Evolutionary conservation across 257 asterid species (phyloP), one percentile per base, ranked within the genome.

Genomic region (Ehretia macrophylla): DNA sequence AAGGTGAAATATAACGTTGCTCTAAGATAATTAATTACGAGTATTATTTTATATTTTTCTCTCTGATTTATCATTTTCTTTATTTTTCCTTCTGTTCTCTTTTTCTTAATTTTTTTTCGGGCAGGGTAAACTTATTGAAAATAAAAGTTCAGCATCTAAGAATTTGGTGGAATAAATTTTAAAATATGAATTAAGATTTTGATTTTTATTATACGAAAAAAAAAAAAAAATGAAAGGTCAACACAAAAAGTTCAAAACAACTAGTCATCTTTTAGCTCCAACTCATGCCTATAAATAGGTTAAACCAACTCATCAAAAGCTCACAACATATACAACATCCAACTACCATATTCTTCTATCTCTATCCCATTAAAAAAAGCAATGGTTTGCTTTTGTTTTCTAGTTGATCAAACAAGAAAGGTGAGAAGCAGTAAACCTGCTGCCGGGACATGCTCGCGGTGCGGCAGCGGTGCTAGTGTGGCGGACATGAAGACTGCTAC

Each of bases 381-480:
- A 40, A 91, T 91, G 98, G 98, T 91, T 11, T 85, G 81, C 76
- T 85, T 91, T 61, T 91, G 98, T 65, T 91, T 91, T 68, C 70
- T 91, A 17, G 95, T 91, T 51, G 98, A 91, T 76, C 98, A 91
- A 59, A 91, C 94, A 17, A 78, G 81, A 39, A 78, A 83, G 68
- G 94, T 91, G 56, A 47, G 89, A 39, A 79, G 80, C 73, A 65
- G 86, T 84, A 91, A 91, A 62, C 98, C 98, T 58, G 95, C 94
- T 0, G 94, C 98, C 63, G 98, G 98, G 59, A 80, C 64, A 66
- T 91, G 98, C 69, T 79, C 95, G 0, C 85, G 96, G 27, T 91
- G 96, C 66, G 98, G 98, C 55, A 94, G 95, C n/a, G 96, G 96
- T 6, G 98, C 98, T 1, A 88, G 93, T 60, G 98, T 88, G 4